These are phyloP conservation scores for Yamadazyma trypodendri DNA, from an alignment of 1,139 yeast species.

Conservation along the genomic window DNA sequence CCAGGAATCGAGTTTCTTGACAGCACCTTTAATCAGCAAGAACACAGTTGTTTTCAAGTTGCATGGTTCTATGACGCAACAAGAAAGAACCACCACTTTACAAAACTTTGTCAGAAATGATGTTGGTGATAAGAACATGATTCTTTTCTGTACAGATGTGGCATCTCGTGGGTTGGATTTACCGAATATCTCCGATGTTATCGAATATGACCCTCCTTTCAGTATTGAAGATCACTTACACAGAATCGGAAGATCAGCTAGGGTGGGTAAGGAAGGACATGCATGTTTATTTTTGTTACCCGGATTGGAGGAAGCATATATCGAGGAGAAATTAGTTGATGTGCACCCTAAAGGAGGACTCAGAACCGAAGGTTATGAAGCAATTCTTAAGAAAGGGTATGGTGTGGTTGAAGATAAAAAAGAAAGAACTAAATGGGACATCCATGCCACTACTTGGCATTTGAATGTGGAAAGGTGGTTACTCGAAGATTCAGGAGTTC, in stretches of 20 bases:
- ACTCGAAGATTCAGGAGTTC: slow-evolving; percentile 61
- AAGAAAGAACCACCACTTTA: slow-evolving; percentile 73
- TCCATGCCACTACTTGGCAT: slow-evolving; percentile 96
- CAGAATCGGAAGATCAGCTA: slow-evolving; percentile 72
- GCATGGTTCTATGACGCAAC: slow-evolving; percentile 90
- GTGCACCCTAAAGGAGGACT: slow-evolving; percentile 62
- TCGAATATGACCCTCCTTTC: slow-evolving; percentile 71
- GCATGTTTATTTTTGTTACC: slow-evolving; percentile 79
- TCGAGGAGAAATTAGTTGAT: slow-evolving; percentile 47
- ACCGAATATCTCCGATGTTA: slow-evolving; percentile 62
- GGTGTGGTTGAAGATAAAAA: slow-evolving; percentile 27
- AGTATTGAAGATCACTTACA: slow-evolving; percentile 70
- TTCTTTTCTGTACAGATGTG: slow-evolving; percentile 81
- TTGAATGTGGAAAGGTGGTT: slow-evolving; percentile 86
- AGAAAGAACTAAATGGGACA: slow-evolving; percentile 68
- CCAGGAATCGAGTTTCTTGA: slow-evolving; percentile 36
- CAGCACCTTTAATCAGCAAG: slow-evolving; percentile 55
- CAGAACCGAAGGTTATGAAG: slow-evolving; percentile 48
- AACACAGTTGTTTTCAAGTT: slow-evolving; percentile 64
- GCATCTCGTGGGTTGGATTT: slow-evolving; percentile 73
- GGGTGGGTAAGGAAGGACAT: slow-evolving; percentile 66
- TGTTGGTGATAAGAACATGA: slow-evolving; percentile 44
- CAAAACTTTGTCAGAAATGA: slow-evolving; percentile 52
- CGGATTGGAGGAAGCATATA: slow-evolving; percentile 82
- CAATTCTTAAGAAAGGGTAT: slow-evolving; percentile 51